A percentile compares a stretch with the other conserved stretches of the same genome.
phyloP scores from a whole-genome alignment of 441 rosid genomes.

The Breynia disticha region DNA sequence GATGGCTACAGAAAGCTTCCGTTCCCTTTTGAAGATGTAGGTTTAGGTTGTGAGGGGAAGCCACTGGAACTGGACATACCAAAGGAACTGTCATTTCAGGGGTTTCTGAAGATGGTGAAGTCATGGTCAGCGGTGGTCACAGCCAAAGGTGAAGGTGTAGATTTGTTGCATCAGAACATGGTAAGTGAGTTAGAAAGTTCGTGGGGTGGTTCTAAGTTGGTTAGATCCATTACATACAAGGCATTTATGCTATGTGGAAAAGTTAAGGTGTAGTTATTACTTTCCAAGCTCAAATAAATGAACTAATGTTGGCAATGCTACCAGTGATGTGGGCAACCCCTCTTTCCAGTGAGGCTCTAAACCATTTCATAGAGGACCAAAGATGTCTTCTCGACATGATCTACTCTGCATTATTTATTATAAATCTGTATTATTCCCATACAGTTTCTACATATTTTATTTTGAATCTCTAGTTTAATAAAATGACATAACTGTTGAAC shows the following conservation, averaged over 20 bases:
- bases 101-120: slow-evolving; percentile 26
- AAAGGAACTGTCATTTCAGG: slow-evolving; percentile 38
- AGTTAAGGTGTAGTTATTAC: slow-evolving; percentile 15
- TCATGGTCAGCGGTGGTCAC: slow-evolving; percentile 45
- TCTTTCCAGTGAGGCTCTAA: no score
- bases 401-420: no score
- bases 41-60: slow-evolving; percentile 45
- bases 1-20: slow-evolving; percentile 41
- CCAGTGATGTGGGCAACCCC: background rate
- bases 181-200: slow-evolving; percentile 43
- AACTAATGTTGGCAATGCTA: background rate
- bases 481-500: no score
- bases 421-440: no score
- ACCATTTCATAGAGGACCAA: no score
- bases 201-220: slow-evolving; percentile 50
- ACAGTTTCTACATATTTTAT: no score
- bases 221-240: slow-evolving; percentile 35
- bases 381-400: no score
- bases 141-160: slow-evolving; percentile 49
- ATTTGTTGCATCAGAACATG: slow-evolving; percentile 35
- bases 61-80: slow-evolving; percentile 37
- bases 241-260: slow-evolving; percentile 54
- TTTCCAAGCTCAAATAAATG: background rate
- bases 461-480: no score
- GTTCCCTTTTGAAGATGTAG: slow-evolving; percentile 49